These are phyloP conservation scores for Populus pruinosa DNA, from an alignment of 345 rosid species.

Conservation along the genomic window DNA sequence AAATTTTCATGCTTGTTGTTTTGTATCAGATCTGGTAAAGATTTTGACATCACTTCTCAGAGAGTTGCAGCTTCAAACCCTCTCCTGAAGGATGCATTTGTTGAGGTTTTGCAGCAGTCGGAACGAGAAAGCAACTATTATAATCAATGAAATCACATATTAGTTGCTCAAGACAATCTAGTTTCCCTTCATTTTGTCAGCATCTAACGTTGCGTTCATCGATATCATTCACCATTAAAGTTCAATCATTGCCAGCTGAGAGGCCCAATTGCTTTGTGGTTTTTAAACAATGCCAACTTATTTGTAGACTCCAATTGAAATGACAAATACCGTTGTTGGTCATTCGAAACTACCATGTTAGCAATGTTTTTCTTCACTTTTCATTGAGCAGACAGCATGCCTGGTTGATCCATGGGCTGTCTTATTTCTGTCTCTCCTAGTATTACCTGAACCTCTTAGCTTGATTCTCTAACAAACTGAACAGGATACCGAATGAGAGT, in stretches of 20 bases:
- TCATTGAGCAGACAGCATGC: neutral
- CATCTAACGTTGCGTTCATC: neutral
- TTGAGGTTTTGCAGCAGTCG: conserved; percentile 50
- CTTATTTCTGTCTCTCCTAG: neutral
- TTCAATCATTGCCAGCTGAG: neutral
- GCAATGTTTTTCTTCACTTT: neutral
- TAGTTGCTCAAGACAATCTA: neutral
- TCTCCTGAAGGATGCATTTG: conserved; percentile 63
- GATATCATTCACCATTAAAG: neutral
- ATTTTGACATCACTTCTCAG: conserved; percentile 72
- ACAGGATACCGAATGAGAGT: neutral
- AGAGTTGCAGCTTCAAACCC: conserved; percentile 89
- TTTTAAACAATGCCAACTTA: neutral
- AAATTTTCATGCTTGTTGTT: conserved; percentile 7
- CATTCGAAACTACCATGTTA: neutral
- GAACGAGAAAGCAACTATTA: conserved; percentile 26
- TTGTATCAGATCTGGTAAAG: conserved; percentile 73
- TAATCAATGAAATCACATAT: neutral
- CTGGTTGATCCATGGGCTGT: neutral
- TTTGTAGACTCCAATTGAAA: neutral
- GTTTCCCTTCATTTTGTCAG: neutral
- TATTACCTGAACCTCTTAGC: neutral
- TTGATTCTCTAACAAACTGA: neutral
- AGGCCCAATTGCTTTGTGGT: neutral
- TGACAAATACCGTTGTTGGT: neutral